Evolutionary conservation across 352 stramenopile species (phyloP).

Genomic region (Thalassiosira livingstoniorum): DNA sequence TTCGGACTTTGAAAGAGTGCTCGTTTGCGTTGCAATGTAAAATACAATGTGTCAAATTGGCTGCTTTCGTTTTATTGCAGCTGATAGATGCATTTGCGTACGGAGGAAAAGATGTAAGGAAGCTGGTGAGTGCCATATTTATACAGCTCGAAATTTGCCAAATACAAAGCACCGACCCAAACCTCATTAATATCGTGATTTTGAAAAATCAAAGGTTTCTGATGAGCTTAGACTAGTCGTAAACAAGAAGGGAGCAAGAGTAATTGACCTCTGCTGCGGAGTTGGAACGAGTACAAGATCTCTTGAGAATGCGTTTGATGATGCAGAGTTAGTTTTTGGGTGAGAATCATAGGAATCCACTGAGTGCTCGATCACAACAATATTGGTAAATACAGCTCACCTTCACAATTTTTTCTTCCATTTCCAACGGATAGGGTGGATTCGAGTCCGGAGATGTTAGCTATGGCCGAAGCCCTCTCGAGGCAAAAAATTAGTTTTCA

Average conservation of each 20-base stretch:
- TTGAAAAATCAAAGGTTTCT: slow-evolving; percentile 43
- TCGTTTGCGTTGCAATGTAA: too few species aligned
- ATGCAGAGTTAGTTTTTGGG: slow-evolving; percentile 68
- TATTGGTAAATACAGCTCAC: too few species aligned
- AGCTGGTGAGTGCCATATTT: slow-evolving; percentile 42
- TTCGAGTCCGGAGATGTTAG: slow-evolving; percentile 80
- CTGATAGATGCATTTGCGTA: slow-evolving; percentile 82
- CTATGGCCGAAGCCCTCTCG: slow-evolving; percentile 70
- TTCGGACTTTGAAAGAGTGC: not conserved
- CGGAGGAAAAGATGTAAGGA: slow-evolving; percentile 71
- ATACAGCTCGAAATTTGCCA: not conserved
- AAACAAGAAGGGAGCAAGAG: slow-evolving; percentile 47
- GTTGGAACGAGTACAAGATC: slow-evolving; percentile 81
- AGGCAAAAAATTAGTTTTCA: slow-evolving; percentile 45
- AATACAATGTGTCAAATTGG: not conserved
- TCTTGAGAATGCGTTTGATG: slow-evolving; percentile 73
- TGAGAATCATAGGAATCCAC: not conserved
- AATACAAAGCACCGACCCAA: not conserved
- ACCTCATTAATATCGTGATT: slow-evolving; percentile 12
- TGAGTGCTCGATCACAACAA: too few species aligned
- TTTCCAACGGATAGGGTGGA: slow-evolving; percentile 59
- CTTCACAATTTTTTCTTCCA: too few species aligned
- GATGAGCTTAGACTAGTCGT: slow-evolving; percentile 41
- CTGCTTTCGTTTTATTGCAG: slow-evolving; percentile 10
- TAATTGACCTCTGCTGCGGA: slow-evolving; percentile 81